These are phyloP conservation scores for Talaromyces sp. DNA, from an alignment of 2,329 filamentous ascomycete genomes.

Conservation along the genomic window DNA sequence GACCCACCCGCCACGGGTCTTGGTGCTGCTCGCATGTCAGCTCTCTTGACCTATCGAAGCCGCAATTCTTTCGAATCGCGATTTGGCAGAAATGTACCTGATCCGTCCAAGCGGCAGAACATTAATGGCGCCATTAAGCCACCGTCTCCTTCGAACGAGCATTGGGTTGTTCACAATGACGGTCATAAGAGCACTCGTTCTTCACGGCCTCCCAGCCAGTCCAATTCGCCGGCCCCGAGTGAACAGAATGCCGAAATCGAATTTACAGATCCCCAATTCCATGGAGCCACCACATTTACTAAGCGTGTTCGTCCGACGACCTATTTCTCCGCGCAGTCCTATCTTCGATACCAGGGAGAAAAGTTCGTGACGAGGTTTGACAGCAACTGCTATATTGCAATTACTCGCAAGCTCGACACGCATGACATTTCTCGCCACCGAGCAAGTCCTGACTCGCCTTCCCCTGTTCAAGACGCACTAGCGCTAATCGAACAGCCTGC, in stretches of 20 bases:
- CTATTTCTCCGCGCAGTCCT: conserved; percentile 98
- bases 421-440: conserved; percentile 87
- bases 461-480: conserved; percentile 65
- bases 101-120: conserved; percentile 74
- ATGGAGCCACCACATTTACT: conserved; percentile 54
- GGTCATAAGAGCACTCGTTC: conserved; percentile 61
- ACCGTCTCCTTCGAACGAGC: conserved; percentile 59
- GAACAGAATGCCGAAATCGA: conserved; percentile 24
- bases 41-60: conserved; percentile 89
- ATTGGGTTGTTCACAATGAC: conserved; percentile 79
- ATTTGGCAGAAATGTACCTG: conserved; percentile 88
- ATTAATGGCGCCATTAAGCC: conserved; percentile 63
- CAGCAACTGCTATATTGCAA: conserved; percentile 97
- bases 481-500: conserved; percentile 80
- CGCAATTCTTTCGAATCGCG: conserved; percentile 94
- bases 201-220: conserved; percentile 40
- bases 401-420: conserved; percentile 94
- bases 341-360: conserved; percentile 89
- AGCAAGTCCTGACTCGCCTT: conserved; percentile 32
- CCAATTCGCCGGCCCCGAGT: conserved; percentile 19
- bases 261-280: conserved; percentile 63
- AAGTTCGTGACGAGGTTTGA: conserved; percentile 98
- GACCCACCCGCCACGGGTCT: conserved; percentile 83
- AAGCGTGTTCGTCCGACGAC: conserved; percentile 52
- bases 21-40: conserved; percentile 93